Evolutionary conservation across 2,329 filamentous ascomycete species (phyloP).

Genomic region (Didymella pinodella): DNA sequence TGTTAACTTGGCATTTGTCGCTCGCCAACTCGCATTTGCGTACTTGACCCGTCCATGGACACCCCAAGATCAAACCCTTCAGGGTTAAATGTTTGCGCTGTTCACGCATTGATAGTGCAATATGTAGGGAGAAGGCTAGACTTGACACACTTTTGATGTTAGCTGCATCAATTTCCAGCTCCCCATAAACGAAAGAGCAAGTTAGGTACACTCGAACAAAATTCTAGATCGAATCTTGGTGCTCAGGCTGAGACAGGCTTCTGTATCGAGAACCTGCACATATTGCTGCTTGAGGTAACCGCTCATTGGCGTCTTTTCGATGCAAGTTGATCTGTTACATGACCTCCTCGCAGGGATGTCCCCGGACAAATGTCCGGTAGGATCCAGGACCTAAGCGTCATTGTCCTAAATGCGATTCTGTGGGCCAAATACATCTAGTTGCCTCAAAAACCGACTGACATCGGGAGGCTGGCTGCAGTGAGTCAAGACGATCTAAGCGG

Average conservation of each 20-base stretch:
- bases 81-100: no score
- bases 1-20: constrained; percentile 9
- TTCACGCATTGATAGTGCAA: background rate
- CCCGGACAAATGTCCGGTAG: background rate
- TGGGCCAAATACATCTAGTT: constrained; percentile 7
- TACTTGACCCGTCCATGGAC: background rate
- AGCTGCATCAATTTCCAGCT: background rate
- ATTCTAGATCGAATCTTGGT: background rate
- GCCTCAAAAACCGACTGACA: constrained; percentile 2
- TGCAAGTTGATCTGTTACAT: background rate
- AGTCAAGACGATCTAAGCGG: background rate
- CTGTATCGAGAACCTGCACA: background rate
- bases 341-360: background rate
- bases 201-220: background rate
- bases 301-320: background rate
- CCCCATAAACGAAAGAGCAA: background rate
- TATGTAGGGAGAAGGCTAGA: background rate
- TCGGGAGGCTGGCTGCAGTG: background rate
- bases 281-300: background rate
- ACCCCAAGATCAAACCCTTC: background rate
- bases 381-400: background rate
- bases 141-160: background rate
- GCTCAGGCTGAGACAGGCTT: background rate
- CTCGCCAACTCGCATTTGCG: constrained; percentile 4
- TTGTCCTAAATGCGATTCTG: background rate